Percentiles rank a stretch among this genome's conserved stretches.
These are phyloP conservation scores for Ceratocystis alfenasii DNA, from an alignment of 2,329 filamentous ascomycete species.

Conservation along the genomic window DNA sequence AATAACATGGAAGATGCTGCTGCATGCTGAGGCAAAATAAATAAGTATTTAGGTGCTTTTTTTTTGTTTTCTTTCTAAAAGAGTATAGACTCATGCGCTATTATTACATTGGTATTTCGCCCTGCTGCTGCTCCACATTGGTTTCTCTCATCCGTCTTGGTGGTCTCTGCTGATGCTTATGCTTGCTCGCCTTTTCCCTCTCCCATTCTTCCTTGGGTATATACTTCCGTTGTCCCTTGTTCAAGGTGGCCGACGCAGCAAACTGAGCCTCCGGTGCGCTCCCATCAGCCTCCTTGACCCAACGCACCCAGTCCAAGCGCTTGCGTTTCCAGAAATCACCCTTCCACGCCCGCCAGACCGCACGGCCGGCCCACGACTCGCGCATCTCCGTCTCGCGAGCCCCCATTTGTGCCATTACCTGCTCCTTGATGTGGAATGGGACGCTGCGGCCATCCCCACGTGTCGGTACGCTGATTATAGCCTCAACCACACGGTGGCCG, in stretches of 20 bases:
- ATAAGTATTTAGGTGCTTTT: neutral
- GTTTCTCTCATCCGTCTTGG: constrained; percentile 11
- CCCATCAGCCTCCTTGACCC: constrained; percentile 37
- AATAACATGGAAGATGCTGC: too few species aligned
- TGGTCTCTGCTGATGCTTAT: constrained; percentile 15
- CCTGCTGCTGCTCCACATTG: constrained; percentile 1
- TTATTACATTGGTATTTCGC: neutral
- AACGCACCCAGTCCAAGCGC: constrained; percentile 43
- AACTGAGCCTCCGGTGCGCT: constrained; percentile 16
- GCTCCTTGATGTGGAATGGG: constrained; percentile 48
- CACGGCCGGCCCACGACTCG: constrained; percentile 43
- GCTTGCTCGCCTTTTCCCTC: constrained; percentile 16
- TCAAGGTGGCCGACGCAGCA: constrained; percentile 15
- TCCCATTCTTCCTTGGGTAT: constrained; percentile 21
- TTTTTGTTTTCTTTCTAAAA: neutral
- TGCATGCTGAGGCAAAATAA: too few species aligned
- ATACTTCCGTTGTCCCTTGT: constrained; percentile 17
- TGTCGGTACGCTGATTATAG: constrained; percentile 40
- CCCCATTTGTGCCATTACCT: constrained; percentile 39
- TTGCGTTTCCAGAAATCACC: constrained; percentile 46
- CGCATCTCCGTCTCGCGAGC: constrained; percentile 39
- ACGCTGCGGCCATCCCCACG: constrained; percentile 36
- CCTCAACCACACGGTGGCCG: constrained; percentile 41
- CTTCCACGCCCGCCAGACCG: constrained; percentile 47
- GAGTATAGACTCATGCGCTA: neutral